Evolutionary conservation across 305 asterid species (phyloP), one percentile per base, ranked within the genome.

Genomic region (Solanum hybrid): DNA sequence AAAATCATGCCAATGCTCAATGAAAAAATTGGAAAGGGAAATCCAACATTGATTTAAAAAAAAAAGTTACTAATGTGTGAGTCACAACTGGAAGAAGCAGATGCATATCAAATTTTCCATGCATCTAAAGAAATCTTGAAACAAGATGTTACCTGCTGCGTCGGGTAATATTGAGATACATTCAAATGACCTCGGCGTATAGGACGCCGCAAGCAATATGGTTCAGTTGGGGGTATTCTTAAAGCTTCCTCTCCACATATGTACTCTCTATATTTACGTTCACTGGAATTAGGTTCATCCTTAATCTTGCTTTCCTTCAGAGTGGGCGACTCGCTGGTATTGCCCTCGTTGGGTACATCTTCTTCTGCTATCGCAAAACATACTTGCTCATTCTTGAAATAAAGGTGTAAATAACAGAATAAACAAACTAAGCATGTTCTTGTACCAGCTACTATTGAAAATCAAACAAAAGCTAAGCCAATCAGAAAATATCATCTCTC

Each of bases 151-250:
- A 97, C 99, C 98, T 97, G 99, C 94, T 96, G 99, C 93, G 92
- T 89, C 78, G 99, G 94, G 92, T 97, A 97, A 93, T 96, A 92
- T 90, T 93, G 92, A 92, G 99, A 97, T 89, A 96, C 93, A 92
- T 97, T 97, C 91, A 97, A 94, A 93, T 96, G 99, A 51, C 99
- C 99, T 93, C 99, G 94, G 89, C 99, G 99, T 89, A 97, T 95
- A 89, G 99, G 99, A 32, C 98, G 97, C 39, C 94, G 91, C 93
- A 97, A 95, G 94, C 98, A 93, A 94, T 97, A 97, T 86, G 98
- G 98, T 92, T 97, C 98, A 61, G 91, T 92, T 34, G 95, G 93
- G 80, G 98, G 92, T 90, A 97, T 95, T 94, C 94, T 92, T 88
- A 97, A 91, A 94, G 99, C 99, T 91, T 97, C 99, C 90, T 97